Evolutionary conservation across 768 basidiomycete genomes (phyloP).

Genomic region (Leccinum boreale): DNA sequence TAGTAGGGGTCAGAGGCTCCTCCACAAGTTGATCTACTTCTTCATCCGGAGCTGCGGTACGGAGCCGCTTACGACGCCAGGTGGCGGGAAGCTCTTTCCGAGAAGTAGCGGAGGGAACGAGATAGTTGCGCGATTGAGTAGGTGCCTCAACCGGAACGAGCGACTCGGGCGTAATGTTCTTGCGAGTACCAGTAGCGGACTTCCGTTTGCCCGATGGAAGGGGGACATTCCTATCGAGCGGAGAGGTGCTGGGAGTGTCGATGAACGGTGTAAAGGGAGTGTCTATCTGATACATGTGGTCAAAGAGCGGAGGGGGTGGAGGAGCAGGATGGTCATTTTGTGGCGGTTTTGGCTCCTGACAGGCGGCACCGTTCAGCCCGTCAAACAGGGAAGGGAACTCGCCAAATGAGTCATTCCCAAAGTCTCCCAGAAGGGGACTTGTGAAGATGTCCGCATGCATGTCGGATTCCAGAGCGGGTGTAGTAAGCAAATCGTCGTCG

Average conservation of each 20-base stretch:
- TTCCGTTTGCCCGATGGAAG: conserved; percentile 27
- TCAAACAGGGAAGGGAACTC: conserved; percentile 34
- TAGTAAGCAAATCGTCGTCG: conserved; percentile 43
- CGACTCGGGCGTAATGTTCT: conserved; percentile 59
- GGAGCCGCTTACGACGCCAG: conserved; percentile 61
- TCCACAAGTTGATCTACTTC: conserved; percentile 41
- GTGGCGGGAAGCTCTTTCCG: conserved; percentile 74
- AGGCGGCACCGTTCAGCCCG: conserved; percentile 16
- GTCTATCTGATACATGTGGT: conserved; percentile 41
- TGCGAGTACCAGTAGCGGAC: conserved; percentile 62
- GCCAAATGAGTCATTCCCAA: conserved; percentile 29
- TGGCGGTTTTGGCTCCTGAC: conserved; percentile 13
- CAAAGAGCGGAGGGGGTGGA: conserved; percentile 27
- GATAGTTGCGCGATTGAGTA: conserved; percentile 73
- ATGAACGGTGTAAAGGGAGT: conserved; percentile 52
- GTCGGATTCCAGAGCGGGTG: conserved; percentile 39
- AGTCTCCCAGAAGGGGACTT: conserved; percentile 39
- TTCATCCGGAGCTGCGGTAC: conserved; percentile 47
- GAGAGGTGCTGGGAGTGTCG: conserved; percentile 35
- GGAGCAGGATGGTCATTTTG: conserved; percentile 7
- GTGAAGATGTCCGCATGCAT: conserved; percentile 39
- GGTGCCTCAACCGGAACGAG: conserved; percentile 76
- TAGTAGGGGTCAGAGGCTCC: conserved; percentile 34
- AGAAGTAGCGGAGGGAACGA: conserved; percentile 70
- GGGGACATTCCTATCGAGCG: conserved; percentile 15